These are phyloP conservation scores for Pecoramyces ruminantium DNA, from an alignment of 192 early-diverging fungal genomes.

Conservation along the genomic window DNA sequence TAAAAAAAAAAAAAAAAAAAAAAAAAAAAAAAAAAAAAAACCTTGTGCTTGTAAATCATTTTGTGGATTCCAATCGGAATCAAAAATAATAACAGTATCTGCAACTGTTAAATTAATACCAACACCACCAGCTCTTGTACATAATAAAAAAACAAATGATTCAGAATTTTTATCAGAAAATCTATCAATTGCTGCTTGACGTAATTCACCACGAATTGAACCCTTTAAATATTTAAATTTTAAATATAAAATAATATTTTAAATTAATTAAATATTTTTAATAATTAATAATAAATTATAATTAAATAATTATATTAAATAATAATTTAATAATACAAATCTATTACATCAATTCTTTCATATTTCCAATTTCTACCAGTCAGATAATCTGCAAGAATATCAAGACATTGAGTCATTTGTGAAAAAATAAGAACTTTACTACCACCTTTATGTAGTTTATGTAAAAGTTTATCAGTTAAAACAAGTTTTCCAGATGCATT, in stretches of 20 bases:
- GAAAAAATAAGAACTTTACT: slow-evolving; percentile 81
- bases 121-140: slow-evolving; percentile 72
- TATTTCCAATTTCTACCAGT: slow-evolving; percentile 48
- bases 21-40: neutral
- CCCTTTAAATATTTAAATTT: neutral
- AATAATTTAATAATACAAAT: slow-evolving; percentile 6
- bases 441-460: slow-evolving; percentile 49
- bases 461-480: slow-evolving; percentile 63
- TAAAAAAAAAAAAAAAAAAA: too few relatives aligned
- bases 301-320: too few relatives aligned
- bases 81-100: slow-evolving; percentile 76
- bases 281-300: too few relatives aligned
- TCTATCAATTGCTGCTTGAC: slow-evolving; percentile 72
- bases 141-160: slow-evolving; percentile 71
- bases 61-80: slow-evolving; percentile 79
- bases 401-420: slow-evolving; percentile 68
- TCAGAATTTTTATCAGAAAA: slow-evolving; percentile 52
- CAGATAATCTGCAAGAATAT: slow-evolving; percentile 69
- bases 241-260: too few relatives aligned
- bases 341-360: slow-evolving; percentile 73
- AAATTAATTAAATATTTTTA: too few relatives aligned
- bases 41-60: slow-evolving; percentile 71
- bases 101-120: slow-evolving; percentile 79
- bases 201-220: slow-evolving; percentile 49
- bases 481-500: slow-evolving; percentile 70